phyloP scores from a whole-genome alignment of 1,284 basidiomycete species.

The Puccinia novopanici region DNA sequence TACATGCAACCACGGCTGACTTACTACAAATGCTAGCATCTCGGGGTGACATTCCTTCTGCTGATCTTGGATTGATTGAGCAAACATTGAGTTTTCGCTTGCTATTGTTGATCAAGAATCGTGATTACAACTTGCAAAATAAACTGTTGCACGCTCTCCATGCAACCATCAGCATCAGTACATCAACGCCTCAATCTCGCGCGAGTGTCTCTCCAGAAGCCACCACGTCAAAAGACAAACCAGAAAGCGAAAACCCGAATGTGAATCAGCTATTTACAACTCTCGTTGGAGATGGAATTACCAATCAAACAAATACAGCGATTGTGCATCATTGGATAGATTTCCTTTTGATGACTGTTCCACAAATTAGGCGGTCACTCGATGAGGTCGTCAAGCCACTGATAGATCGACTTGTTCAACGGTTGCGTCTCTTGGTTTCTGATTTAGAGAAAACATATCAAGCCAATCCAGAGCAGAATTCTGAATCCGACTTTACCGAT shows the following conservation, averaged over 20 bases:
- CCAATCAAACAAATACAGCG: constrained; percentile 69
- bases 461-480: constrained; percentile 56
- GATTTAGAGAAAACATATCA: constrained; percentile 62
- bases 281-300: constrained; percentile 77
- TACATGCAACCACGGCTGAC: constrained; percentile 76
- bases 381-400: constrained; percentile 73
- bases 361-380: constrained; percentile 74
- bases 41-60: constrained; percentile 71
- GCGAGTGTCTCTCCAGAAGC: constrained; percentile 32
- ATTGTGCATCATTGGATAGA: constrained; percentile 94
- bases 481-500: constrained; percentile 66
- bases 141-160: constrained; percentile 89
- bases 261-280: constrained; percentile 68
- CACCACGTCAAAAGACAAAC: constrained; percentile 7
- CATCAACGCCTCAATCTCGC: constrained; percentile 51
- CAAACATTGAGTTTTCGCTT: constrained; percentile 73
- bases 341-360: constrained; percentile 85
- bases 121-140: constrained; percentile 79
- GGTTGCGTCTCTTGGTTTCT: constrained; percentile 67
- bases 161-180: constrained; percentile 69
- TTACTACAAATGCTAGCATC: constrained; percentile 78
- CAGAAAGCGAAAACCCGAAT: constrained; percentile 11
- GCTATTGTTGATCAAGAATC: constrained; percentile 70
- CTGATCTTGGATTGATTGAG: constrained; percentile 69
- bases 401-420: constrained; percentile 76